Evolutionary conservation across 2,329 filamentous ascomycete species (phyloP), one percentile per base, ranked within the genome.

Genomic region (Allantophomopsis cytisporea): DNA sequence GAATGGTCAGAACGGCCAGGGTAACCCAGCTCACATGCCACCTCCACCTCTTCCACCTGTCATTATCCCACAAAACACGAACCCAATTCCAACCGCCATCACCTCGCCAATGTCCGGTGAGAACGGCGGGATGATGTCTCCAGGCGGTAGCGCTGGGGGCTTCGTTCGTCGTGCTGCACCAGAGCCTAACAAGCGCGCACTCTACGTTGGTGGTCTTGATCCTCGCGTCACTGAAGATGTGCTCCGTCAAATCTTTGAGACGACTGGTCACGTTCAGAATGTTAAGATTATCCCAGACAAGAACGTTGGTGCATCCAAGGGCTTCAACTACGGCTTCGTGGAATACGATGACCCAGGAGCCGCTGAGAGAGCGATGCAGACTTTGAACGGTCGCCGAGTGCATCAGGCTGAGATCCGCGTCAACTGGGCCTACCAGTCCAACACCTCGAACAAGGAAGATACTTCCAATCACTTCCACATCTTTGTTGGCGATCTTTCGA

Each of bases 231-330:
- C 89, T 23, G 89, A 96, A 63, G 89, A 96, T 57, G 86, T 96
- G 41, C 65, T 96, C 60, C 86, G 87, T 56, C 89, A 96, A 62
- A 96, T 96, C 54, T 98, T 98, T 56, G 91, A 98, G 69, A 98
- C 91, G 6, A 95, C 88, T 43, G 91, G 91, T 41, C 91, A 98
- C 64, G 91, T 98, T 48, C 83, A 94, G 65, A 95, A 86, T 57
- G 91, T 98, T 59, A 98, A 98, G 72, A 95, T 98, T 57, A 98
- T 98, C 60, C 91, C 91, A 39, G 91, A 98, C 71, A 98, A 98
- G 73, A 98, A 95, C 64, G 88, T 94, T 67, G 74, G 86, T 77
- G 54, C 57, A 76, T 83, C 81, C 51, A 94, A 96, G 71, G 91
- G 91, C 36, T 93, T 86, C 70, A 98, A 98, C 69, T 98, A 98